Percentiles rank a stretch among this genome's conserved stretches.
Conservation (phyloP, 2,329 filamentous ascomycete species). For the Pseudogymnoascus sp. region DNA sequence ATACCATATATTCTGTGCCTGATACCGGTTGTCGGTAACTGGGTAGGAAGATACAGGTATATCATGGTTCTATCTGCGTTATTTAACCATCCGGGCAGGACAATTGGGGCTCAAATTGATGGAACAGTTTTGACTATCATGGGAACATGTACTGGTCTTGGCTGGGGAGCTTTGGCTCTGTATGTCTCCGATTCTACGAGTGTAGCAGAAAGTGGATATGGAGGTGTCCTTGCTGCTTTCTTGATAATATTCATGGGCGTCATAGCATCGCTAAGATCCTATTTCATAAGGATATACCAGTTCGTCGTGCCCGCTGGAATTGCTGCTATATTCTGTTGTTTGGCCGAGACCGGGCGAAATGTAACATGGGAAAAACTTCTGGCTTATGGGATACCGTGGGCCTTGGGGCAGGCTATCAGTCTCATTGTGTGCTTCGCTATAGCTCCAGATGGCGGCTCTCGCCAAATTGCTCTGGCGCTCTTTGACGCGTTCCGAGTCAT, state of each 20-base stretch:
- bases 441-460: constrained; percentile 48
- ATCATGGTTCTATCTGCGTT: constrained; percentile 50
- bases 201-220: constrained; percentile 40
- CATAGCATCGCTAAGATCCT: constrained; percentile 46
- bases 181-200: constrained; percentile 45
- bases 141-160: constrained; percentile 46
- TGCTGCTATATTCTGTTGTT: constrained; percentile 44
- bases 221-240: constrained; percentile 48
- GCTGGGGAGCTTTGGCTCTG: constrained; percentile 47
- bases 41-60: constrained; percentile 47
- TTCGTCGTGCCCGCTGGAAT: constrained; percentile 47
- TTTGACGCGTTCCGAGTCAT: constrained; percentile 41
- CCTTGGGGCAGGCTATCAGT: constrained; percentile 46
- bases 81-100: constrained; percentile 49
- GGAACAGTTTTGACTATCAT: constrained; percentile 45
- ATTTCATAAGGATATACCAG: constrained; percentile 49
- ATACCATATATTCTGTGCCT: constrained; percentile 49
- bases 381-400: constrained; percentile 47
- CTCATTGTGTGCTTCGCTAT: constrained; percentile 41
- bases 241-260: constrained; percentile 44
- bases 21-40: constrained; percentile 38
- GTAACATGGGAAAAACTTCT: constrained; percentile 44
- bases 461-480: constrained; percentile 41
- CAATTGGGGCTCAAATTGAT: constrained; percentile 49
- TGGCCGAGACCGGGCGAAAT: constrained; percentile 40